Evolutionary conservation across 495 filamentous ascomycete species (phyloP), one percentile per base, ranked within the genome.

Genomic region (Annulohypoxylon nitens): DNA sequence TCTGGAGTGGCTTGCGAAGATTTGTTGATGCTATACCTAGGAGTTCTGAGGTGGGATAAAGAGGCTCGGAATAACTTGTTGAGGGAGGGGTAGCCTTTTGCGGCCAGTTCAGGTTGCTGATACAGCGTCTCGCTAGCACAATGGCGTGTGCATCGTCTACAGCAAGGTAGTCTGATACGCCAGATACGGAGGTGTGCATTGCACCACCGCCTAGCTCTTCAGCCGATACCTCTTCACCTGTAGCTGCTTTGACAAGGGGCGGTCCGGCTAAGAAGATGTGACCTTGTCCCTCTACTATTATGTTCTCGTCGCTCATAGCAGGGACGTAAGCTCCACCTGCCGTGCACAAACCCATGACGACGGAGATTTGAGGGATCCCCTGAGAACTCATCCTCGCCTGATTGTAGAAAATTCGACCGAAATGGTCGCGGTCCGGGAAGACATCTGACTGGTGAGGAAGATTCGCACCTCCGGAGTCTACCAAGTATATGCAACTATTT

Each of bases 311-410:
- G 64, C 93, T 95, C 96, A 99, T 99, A 58, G 92, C 91, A 1
- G 96, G 96, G 14, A 98, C 95, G 79, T 99, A 99, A 23, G 96
- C 96, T 34, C 96, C 96, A 60, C 96, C 96, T 0, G 95, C 94
- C 0, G 94, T 97, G 81, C 95, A 98, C n/a, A 96, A 91, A 0
- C 96, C 96, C 96, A 99, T 97, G 26, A 99, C 96, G 2, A 98
- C 93, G 2, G 93, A 90, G 67, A 99, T 91, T 79, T 99, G 96
- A 1, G 96, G 96, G 68, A 98, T 97, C 8, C 93, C 92, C 20
- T 89, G 79, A 7, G 93, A 87, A 63, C 87, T 90, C 92, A 95
- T 98, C 71, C 93, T 86, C n/a, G 96, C 97, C 81, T 99, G 96
- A 83, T 99, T 98, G 84, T 92, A 99, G 86, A 99, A 99, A 73